Evolutionary conservation across 257 asterid species (phyloP).

Genomic region (Scutellaria galericulata): DNA sequence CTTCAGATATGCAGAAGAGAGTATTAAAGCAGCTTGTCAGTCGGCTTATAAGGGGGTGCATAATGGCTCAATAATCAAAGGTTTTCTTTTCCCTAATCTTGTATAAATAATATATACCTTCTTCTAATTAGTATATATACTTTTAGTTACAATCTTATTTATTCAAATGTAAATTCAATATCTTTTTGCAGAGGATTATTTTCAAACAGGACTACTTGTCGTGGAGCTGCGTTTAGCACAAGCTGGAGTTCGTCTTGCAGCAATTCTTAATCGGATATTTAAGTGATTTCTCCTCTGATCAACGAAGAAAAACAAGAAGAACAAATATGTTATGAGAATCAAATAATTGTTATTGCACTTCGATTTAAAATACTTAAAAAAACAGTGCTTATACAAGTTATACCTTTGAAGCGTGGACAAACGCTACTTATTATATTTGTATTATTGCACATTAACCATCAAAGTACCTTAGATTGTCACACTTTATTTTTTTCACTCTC

Average conservation of each 20-base stretch:
- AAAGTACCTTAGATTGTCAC: too few species aligned
- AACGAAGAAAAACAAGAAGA: too few species aligned
- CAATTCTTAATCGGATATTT: constrained; percentile 41
- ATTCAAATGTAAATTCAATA: neutral
- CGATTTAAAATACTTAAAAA: too few species aligned
- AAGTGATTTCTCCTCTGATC: neutral
- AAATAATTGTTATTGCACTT: too few species aligned
- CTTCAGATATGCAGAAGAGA: constrained; percentile 45
- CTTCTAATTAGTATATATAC: too few species aligned
- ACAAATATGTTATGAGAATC: too few species aligned
- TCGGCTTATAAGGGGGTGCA: constrained; percentile 48
- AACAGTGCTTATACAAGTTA: too few species aligned
- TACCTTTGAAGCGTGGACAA: too few species aligned
- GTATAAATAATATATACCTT: neutral
- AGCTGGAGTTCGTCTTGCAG: constrained; percentile 48
- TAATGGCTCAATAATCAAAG: constrained; percentile 37
- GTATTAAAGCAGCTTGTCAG: constrained; percentile 45
- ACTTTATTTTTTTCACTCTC: too few species aligned
- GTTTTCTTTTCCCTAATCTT: neutral
- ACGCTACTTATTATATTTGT: too few species aligned
- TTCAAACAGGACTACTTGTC: constrained; percentile 29
- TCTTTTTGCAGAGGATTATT: constrained; percentile 36
- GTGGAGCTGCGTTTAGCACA: constrained; percentile 44
- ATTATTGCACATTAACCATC: too few species aligned
- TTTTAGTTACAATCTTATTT: neutral